Evolutionary conservation across 305 asterid species (phyloP).

Genomic region (Plantago rigida): DNA sequence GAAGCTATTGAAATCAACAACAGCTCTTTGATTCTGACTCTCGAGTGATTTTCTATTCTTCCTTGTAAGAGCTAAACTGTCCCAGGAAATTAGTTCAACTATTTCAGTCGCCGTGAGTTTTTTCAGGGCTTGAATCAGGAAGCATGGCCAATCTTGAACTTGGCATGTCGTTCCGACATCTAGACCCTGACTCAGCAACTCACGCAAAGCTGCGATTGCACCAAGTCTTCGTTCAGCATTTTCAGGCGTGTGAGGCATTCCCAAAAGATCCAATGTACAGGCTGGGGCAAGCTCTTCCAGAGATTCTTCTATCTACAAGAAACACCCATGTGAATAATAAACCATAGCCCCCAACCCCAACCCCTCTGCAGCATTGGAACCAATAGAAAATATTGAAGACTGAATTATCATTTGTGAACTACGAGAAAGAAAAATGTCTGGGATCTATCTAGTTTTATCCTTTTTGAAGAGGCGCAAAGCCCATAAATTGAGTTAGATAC

Average conservation of each 20-base stretch:
- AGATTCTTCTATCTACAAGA: slow-evolving; percentile 82
- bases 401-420: neutral
- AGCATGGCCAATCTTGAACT: slow-evolving; percentile 95
- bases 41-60: slow-evolving; percentile 81
- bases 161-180: slow-evolving; percentile 79
- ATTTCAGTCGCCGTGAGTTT: slow-evolving; percentile 88
- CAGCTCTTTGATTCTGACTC: slow-evolving; percentile 85
- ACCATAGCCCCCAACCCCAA: neutral
- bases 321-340: slow-evolving; percentile 23
- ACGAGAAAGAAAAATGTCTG: slow-evolving; percentile 7
- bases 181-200: slow-evolving; percentile 90
- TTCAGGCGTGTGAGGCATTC: slow-evolving; percentile 88
- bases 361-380: no score
- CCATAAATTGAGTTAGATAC: neutral
- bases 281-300: slow-evolving; percentile 97
- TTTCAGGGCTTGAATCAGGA: slow-evolving; percentile 74
- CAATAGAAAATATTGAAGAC: no score
- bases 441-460: slow-evolving; percentile 9
- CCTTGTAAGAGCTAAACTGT: slow-evolving; percentile 66
- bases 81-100: slow-evolving; percentile 88
- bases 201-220: slow-evolving; percentile 87
- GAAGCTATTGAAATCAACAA: slow-evolving; percentile 78
- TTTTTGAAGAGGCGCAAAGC: slow-evolving; percentile 8
- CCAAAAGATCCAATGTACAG: slow-evolving; percentile 86
- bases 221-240: slow-evolving; percentile 90